Evolutionary conservation across 495 filamentous ascomycete species (phyloP), one percentile per base, ranked within the genome.

Genomic region (Talaromyces nanjingensis): DNA sequence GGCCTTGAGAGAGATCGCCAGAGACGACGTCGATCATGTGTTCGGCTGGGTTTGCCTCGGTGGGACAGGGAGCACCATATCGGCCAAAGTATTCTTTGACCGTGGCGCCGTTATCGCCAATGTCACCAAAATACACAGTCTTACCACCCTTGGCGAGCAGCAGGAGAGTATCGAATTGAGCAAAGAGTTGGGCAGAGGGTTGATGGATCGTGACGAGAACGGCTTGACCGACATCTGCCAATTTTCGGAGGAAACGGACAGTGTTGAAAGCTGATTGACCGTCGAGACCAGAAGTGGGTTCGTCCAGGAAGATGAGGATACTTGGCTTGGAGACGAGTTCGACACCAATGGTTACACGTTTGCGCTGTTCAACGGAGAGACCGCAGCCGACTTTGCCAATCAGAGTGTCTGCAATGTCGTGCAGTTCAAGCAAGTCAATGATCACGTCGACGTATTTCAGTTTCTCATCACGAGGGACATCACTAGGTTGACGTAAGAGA

Each of bases 11-110:
- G 1, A 76, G 67, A 12, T 69, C 45, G 3, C 75, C 74, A 14
- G 74, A 72, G 55, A 92, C 93, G 59, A 90, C 89, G 69, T 96
- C 91, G 39, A 97, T 81, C 90, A 97, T 96, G 83, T 90, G 92
- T 71, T 97, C 93, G 7, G 93, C 93, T 18, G 92, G 92, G 63
- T 83, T 98, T 12, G 87, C 86, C 7, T 87, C 84, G 3, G 77
- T 63, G 1, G 89, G 89, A 72, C 91, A 96, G 14, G 83, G 76
- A 4, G 88, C 90, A 31, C 90, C 87, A 69, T 92, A 86, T 56
- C 83, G 79, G 68, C 86, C 84, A 66, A 96, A 96, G 74, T 96
- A 96, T 87, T 42, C 77, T 80, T 69, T 87, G 74, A 65, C 78
- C 68, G 70, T 75, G 5, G 74, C 66, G 18, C 77, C 81, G 63